Conservation (phyloP, 164 flowering plant genomes). For the Akebia trifoliata region DNA sequence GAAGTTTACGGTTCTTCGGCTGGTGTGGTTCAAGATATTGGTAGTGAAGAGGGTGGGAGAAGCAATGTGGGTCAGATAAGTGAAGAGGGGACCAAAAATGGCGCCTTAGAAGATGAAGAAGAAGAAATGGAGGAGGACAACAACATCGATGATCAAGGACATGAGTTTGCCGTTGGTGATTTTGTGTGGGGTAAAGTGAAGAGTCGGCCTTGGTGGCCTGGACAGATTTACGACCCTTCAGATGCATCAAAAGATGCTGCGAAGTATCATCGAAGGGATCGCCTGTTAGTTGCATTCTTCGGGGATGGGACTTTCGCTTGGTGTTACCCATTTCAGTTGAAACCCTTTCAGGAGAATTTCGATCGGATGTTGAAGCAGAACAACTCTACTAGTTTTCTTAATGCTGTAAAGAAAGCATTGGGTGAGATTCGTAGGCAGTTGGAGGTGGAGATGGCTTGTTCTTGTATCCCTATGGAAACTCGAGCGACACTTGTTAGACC, state of each 20-base stretch:
- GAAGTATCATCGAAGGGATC: conserved; percentile 31
- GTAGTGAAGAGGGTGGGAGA: conserved; percentile 2
- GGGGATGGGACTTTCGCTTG: conserved; percentile 77
- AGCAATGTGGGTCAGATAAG: neutral
- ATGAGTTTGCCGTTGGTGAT: conserved; percentile 56
- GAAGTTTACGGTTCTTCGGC: conserved; percentile 10
- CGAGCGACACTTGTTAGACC: conserved; percentile 23
- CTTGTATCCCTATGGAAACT: conserved; percentile 32
- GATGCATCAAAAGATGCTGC: conserved; percentile 61
- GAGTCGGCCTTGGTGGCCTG: conserved; percentile 91
- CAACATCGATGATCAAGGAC: conserved; percentile 16
- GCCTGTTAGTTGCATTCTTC: conserved; percentile 60
- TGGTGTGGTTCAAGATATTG: neutral
- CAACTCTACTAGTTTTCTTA: conserved; percentile 34
- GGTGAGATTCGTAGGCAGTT: conserved; percentile 47
- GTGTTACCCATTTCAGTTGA: conserved; percentile 64
- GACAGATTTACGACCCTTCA: conserved; percentile 51
- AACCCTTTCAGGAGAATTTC: conserved; percentile 56
- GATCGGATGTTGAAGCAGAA: conserved; percentile 45
- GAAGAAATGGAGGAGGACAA: conserved; percentile 12
- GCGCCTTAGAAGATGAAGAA: conserved; percentile 3
- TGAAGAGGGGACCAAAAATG: conserved; percentile 4
- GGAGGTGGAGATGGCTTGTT: conserved; percentile 48
- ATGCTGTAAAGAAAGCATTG: conserved; percentile 51
- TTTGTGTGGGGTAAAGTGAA: conserved; percentile 83